phyloP scores from a whole-genome alignment of 2,329 filamentous ascomycete species.

The Neonectria magnoliae region DNA sequence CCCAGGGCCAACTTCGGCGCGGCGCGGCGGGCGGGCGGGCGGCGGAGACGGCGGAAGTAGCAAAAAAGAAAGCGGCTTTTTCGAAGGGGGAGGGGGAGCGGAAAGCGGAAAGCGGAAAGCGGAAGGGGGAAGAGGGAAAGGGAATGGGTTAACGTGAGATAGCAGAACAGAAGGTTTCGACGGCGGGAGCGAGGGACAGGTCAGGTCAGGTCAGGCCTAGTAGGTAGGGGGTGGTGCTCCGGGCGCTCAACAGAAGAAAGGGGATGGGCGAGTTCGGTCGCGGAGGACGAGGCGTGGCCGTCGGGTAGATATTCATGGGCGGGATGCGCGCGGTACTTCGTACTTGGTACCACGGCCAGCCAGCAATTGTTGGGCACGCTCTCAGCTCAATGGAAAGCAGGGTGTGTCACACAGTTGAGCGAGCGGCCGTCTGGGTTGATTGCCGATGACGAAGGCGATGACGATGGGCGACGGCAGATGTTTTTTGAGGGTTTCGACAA shows the following conservation, averaged over 20 bases:
- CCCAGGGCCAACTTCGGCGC: slow-evolving; percentile 29
- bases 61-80: slow-evolving; percentile 30
- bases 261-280: slow-evolving; percentile 33
- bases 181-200: slow-evolving; percentile 4
- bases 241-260: slow-evolving; percentile 39
- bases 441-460: neutral
- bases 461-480: neutral
- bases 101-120: slow-evolving; percentile 3
- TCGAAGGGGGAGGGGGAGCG: slow-evolving; percentile 12
- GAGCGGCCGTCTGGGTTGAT: neutral
- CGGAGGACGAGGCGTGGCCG: slow-evolving; percentile 33
- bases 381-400: neutral
- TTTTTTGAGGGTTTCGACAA: slow-evolving; percentile 2
- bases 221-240: slow-evolving; percentile 27
- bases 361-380: neutral
- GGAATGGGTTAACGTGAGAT: neutral
- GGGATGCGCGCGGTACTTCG: slow-evolving; percentile 22
- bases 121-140: neutral
- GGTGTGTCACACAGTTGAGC: neutral
- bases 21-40: too few species aligned
- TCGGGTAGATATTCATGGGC: slow-evolving; percentile 30
- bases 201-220: slow-evolving; percentile 2
- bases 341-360: slow-evolving; percentile 7
- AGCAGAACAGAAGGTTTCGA: neutral
- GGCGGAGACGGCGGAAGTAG: slow-evolving; percentile 35